Evolutionary conservation across 1,139 yeast genomes (phyloP).

Genomic region (Saccharomyces uvarum): DNA sequence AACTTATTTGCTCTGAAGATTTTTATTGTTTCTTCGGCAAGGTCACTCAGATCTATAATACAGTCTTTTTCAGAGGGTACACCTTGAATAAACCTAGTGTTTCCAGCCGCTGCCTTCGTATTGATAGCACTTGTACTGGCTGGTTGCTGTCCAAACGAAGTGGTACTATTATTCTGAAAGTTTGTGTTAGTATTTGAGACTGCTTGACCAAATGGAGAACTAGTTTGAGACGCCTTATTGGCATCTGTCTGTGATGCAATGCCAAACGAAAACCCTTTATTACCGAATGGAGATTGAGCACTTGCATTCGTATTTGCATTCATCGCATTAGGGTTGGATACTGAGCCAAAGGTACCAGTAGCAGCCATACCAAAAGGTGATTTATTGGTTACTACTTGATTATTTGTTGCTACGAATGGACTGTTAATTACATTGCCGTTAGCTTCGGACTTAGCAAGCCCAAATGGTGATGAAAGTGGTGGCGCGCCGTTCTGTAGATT

Average conservation of each 20-base stretch:
- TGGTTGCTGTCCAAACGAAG: constrained; percentile 1
- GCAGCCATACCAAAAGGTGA: constrained; percentile 15
- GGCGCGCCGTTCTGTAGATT: background rate
- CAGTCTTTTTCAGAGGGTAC: constrained; percentile 30
- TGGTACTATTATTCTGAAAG: background rate
- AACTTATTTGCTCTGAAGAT: constrained; percentile 50
- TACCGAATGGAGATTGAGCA: background rate
- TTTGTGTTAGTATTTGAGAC: background rate
- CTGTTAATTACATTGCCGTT: background rate
- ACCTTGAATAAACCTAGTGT: constrained; percentile 32
- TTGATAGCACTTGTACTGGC: background rate
- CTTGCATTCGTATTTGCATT: background rate
- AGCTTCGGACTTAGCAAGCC: background rate
- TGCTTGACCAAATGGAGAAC: constrained; percentile 11
- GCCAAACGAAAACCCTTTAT: background rate
- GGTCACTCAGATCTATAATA: constrained; percentile 30
- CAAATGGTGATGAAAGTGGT: constrained; percentile 7
- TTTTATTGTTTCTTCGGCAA: constrained; percentile 38
- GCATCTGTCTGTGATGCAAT: constrained; percentile 5
- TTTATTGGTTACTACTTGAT: background rate
- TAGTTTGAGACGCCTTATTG: background rate
- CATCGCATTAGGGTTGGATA: background rate
- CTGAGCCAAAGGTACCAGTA: background rate
- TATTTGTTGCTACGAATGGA: background rate
- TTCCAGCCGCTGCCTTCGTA: background rate